Evolutionary conservation across 371 early-diverging fungal species (phyloP).

Genomic region (Mucor velutinosus): DNA sequence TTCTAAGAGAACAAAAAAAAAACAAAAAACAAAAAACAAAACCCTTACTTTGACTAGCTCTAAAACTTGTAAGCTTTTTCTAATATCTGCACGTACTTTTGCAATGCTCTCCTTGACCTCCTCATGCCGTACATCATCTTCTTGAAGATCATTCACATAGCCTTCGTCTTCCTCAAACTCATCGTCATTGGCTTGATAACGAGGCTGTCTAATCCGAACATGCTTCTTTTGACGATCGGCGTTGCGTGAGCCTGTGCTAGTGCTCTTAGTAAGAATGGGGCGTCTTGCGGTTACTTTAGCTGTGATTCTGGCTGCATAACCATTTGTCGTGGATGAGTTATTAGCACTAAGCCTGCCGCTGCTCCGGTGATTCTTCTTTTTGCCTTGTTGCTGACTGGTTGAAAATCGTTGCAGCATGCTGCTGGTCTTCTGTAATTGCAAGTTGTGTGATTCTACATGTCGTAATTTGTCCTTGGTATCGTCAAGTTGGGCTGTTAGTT

Average conservation of each 20-base stretch:
- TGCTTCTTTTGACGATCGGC: constrained; percentile 6
- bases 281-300: constrained; percentile 15
- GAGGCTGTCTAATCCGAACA: constrained; percentile 3
- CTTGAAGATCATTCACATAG: constrained; percentile 30
- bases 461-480: constrained; percentile 45
- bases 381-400: not conserved
- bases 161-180: constrained; percentile 27
- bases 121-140: constrained; percentile 35
- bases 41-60: constrained; percentile 46
- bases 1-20: not conserved
- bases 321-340: constrained; percentile 11
- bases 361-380: constrained; percentile 4
- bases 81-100: constrained; percentile 67
- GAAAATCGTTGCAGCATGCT: constrained; percentile 15
- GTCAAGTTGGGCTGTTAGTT: constrained; percentile 48
- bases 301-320: constrained; percentile 24
- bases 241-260: constrained; percentile 12
- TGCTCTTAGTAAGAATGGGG: constrained; percentile 24
- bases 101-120: constrained; percentile 60
- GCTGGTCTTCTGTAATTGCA: not conserved
- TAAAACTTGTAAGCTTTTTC: constrained; percentile 53
- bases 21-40: not conserved
- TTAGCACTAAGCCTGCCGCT: constrained; percentile 1
- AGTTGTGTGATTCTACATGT: constrained; percentile 20
- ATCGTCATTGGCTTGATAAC: not conserved